Percentiles rank a stretch among this genome's conserved stretches.
These are phyloP conservation scores for Rhazya stricta DNA, from an alignment of 257 asterid species.

Conservation along the genomic window DNA sequence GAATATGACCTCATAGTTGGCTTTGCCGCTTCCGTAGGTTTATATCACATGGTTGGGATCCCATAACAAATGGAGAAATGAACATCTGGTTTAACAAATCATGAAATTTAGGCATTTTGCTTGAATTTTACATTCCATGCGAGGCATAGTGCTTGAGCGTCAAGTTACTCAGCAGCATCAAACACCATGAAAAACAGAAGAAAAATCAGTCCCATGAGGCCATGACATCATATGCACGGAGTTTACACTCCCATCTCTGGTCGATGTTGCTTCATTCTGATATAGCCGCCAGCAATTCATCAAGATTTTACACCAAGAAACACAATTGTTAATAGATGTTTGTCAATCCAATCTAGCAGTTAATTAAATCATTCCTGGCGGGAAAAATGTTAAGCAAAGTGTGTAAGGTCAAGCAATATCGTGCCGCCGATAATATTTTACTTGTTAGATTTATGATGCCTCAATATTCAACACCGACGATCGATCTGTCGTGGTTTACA, in stretches of 20 bases:
- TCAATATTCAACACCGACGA: slow-evolving; percentile 15
- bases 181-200: not conserved
- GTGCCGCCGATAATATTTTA: not conserved
- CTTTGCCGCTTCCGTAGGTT: not conserved
- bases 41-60: slow-evolving; percentile 9
- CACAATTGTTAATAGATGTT: not conserved
- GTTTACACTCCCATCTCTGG: slow-evolving; percentile 17
- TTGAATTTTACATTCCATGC: slow-evolving; percentile 2
- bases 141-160: slow-evolving; percentile 6
- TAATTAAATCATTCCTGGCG: slow-evolving; percentile 16
- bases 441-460: not conserved
- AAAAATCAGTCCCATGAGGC: not conserved
- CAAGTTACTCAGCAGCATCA: slow-evolving; percentile 3
- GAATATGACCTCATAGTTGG: not conserved
- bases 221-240: not conserved
- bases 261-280: slow-evolving; percentile 12
- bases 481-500: slow-evolving; percentile 11
- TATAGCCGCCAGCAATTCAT: slow-evolving; percentile 6
- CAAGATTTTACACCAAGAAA: slow-evolving; percentile 10
- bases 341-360: not conserved
- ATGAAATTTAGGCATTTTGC: slow-evolving; percentile 3
- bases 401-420: slow-evolving; percentile 19
- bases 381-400: slow-evolving; percentile 22
- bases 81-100: not conserved
- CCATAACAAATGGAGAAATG: slow-evolving; percentile 9